Evolutionary conservation across 352 stramenopile species (phyloP).

Genomic region (Globisporangium yorkense): DNA sequence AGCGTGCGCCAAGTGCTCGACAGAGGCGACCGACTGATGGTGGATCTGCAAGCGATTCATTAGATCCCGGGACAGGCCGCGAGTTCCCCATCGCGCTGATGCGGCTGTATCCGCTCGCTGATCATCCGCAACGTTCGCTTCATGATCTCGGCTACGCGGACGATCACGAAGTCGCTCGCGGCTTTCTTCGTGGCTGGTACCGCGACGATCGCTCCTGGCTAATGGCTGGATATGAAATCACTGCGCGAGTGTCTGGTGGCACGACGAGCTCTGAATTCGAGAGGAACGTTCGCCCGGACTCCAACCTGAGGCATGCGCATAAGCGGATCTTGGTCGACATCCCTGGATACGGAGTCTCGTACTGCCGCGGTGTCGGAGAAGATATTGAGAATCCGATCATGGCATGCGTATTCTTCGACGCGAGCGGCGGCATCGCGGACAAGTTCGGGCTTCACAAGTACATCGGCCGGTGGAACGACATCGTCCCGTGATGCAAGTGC

Average conservation of each 20-base stretch:
- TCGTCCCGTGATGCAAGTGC: background rate
- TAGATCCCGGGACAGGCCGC: conserved; percentile 1
- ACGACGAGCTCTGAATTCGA: background rate
- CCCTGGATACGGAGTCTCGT: conserved; percentile 2
- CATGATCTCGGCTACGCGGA: conserved; percentile 1
- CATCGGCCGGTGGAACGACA: conserved; percentile 1
- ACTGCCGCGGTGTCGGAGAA: conserved; percentile 1
- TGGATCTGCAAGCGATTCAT: background rate
- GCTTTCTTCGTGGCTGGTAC: conserved; percentile 5
- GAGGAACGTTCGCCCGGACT: background rate
- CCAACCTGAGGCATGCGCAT: background rate
- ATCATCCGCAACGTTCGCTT: background rate
- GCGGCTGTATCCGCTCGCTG: background rate
- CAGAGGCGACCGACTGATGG: background rate
- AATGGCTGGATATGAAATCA: background rate
- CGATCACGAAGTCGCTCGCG: background rate
- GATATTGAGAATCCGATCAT: background rate
- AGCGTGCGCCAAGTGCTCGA: conserved; percentile 1
- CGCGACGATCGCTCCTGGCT: conserved; percentile 3
- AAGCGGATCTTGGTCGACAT: conserved; percentile 5
- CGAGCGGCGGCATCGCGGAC: background rate
- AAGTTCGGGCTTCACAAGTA: conserved; percentile 1
- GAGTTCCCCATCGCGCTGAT: conserved; percentile 3
- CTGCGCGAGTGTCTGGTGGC: background rate
- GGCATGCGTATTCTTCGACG: conserved; percentile 4